Evolutionary conservation across 345 rosid species (phyloP).

Genomic region (Geranium brycei): DNA sequence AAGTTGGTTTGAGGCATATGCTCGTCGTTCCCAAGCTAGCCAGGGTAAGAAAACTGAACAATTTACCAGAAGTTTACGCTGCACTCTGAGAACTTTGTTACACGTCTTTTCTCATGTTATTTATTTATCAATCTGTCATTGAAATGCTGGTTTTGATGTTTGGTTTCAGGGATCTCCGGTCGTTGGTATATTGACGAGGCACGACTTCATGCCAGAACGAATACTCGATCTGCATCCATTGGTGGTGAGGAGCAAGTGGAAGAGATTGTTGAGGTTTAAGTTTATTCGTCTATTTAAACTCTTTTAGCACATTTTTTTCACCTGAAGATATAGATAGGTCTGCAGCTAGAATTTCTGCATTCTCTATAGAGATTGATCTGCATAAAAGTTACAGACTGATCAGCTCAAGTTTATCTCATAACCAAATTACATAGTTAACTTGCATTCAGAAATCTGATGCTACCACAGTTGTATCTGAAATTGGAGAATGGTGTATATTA

Average conservation of each 20-base stretch:
- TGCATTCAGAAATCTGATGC: no score
- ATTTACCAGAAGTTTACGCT: no score
- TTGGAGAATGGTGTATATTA: no score
- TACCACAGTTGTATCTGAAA: no score
- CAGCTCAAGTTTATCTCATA: no score
- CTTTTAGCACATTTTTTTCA: slow-evolving; percentile 4
- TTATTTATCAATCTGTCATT: no score
- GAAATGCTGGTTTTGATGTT: neutral
- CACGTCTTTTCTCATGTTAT: no score
- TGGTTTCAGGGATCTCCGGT: slow-evolving; percentile 61
- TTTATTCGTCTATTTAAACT: slow-evolving; percentile 20
- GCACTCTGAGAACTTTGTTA: neutral
- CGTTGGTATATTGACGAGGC: slow-evolving; percentile 76
- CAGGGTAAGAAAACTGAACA: slow-evolving; percentile 28
- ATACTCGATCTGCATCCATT: slow-evolving; percentile 56
- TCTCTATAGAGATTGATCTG: no score
- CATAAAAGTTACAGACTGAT: no score
- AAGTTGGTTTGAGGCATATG: slow-evolving; percentile 76
- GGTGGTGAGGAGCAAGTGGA: slow-evolving; percentile 48
- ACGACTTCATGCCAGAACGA: slow-evolving; percentile 90
- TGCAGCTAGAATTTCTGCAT: slow-evolving; percentile 1
- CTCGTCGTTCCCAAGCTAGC: slow-evolving; percentile 66
- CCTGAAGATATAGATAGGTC: slow-evolving; percentile 4
- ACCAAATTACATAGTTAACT: no score
- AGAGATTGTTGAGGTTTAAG: slow-evolving; percentile 41